Conservation (phyloP, 768 basidiomycete genomes). For the Tremella yokohamensis region DNA sequence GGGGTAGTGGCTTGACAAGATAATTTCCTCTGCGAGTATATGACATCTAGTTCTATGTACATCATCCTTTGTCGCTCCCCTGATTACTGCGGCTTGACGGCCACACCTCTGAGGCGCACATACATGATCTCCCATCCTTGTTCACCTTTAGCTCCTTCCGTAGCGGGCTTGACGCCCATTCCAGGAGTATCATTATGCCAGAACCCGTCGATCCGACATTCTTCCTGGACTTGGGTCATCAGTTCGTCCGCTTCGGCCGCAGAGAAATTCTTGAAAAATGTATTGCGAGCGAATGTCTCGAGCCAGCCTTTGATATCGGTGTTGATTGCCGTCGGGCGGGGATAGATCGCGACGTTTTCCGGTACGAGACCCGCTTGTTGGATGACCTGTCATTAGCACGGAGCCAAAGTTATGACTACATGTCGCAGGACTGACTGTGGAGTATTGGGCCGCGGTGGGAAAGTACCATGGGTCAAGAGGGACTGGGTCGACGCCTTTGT, state of each 20-base stretch:
- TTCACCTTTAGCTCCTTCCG: slow-evolving; percentile 12
- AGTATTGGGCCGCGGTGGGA: slow-evolving; percentile 68
- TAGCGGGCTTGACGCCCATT: slow-evolving; percentile 11
- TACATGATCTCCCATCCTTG: slow-evolving; percentile 66
- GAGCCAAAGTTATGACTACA: too few relatives aligned
- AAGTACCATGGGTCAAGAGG: slow-evolving; percentile 79
- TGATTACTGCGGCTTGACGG: slow-evolving; percentile 37
- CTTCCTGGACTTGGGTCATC: slow-evolving; percentile 60
- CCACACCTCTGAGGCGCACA: slow-evolving; percentile 64
- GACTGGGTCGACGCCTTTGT: slow-evolving; percentile 61
- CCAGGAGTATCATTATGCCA: slow-evolving; percentile 34
- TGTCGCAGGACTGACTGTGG: slow-evolving; percentile 54
- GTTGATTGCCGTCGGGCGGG: slow-evolving; percentile 50
- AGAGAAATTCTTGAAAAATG: slow-evolving; percentile 59
- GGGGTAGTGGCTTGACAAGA: too few relatives aligned
- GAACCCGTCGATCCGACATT: slow-evolving; percentile 32
- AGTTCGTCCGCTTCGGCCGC: slow-evolving; percentile 61
- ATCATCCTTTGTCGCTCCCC: too few relatives aligned
- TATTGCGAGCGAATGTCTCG: slow-evolving; percentile 61
- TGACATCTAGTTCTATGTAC: too few relatives aligned
- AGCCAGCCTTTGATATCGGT: slow-evolving; percentile 61
- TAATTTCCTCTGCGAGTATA: too few relatives aligned
- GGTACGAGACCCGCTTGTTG: slow-evolving; percentile 22
- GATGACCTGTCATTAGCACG: too few relatives aligned
- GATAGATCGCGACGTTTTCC: slow-evolving; percentile 33